Conservation (phyloP, 2,329 filamentous ascomycete genomes). For the Atkinsonella hypoxylon region DNA sequence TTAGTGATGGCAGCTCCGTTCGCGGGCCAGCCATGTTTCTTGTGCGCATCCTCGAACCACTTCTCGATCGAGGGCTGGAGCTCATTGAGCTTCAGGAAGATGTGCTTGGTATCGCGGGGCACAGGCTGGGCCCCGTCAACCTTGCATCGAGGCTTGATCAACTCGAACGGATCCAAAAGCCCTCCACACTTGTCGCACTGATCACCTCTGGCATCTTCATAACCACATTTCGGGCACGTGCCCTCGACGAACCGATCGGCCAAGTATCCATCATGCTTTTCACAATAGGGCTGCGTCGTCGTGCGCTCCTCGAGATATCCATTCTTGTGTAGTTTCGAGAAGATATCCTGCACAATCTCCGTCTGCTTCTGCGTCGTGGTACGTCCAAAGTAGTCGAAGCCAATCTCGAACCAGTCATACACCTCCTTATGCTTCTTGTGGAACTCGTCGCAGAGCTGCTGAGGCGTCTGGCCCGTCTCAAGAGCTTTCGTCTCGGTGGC, state of each 20-base stretch:
- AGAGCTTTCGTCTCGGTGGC: conserved; percentile 93
- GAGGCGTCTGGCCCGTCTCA: conserved; percentile 71
- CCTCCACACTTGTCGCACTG: conserved; percentile 67
- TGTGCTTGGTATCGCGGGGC: conserved; percentile 73
- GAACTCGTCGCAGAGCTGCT: conserved; percentile 85
- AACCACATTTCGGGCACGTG: conserved; percentile 61
- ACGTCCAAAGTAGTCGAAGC: conserved; percentile 88
- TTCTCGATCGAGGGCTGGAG: conserved; percentile 64
- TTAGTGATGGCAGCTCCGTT: conserved; percentile 69
- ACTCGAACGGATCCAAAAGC: conserved; percentile 58
- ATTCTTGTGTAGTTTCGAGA: conserved; percentile 76
- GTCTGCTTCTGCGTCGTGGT: conserved; percentile 85
- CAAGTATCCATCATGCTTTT: conserved; percentile 62
- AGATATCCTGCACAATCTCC: conserved; percentile 85
- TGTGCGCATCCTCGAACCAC: conserved; percentile 65
- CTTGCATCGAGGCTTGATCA: conserved; percentile 84
- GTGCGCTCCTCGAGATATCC: conserved; percentile 78
- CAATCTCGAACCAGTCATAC: conserved; percentile 93
- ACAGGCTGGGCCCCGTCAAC: conserved; percentile 75
- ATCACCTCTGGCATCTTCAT: conserved; percentile 59
- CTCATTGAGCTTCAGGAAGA: conserved; percentile 79
- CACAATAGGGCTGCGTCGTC: conserved; percentile 84
- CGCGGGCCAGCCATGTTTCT: conserved; percentile 63
- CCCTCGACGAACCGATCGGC: conserved; percentile 82
- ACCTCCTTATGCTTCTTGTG: conserved; percentile 80